Evolutionary conservation across 2,329 filamentous ascomycete genomes (phyloP), one percentile per base, ranked within the genome.

Genomic region (Colletotrichum lentis): DNA sequence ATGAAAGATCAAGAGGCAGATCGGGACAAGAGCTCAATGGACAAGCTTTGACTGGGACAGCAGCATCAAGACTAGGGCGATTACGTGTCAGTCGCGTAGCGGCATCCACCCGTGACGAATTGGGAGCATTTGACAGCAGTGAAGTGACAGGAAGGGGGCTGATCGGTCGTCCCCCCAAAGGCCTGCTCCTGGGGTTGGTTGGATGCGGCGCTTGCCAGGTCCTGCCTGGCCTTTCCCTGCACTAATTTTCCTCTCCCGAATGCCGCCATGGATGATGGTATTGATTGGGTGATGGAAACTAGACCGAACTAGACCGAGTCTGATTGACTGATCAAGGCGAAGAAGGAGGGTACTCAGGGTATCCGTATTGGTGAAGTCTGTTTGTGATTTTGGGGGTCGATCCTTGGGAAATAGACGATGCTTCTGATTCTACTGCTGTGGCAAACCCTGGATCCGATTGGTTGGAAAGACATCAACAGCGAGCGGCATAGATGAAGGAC

Each of bases 11-110:
- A 57, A 22, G 43, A 11, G 18, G 43, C 46, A 44, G n/a, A 44
- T 59, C 46, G 54, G 35, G 22, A 61, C 14, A 31, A 53, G 53
- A 54, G 27, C 14, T 16, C 24, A 20, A 54, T 16, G 46, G 20
- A 46, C 55, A 47, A 27, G n/a, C n/a, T 27, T 37, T 20, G 60
- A 57, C 47, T 57, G 57, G 39, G 27, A 57, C 53, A 47, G n/a
- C 53, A 53, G n/a, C 41, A 54, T 27, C 47, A 24, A 37, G 49
- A 53, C 55, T 65, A 53, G 53, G 27, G 35, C 16, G 62, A 60
- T 68, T 68, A 68, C 65, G 65, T 68, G 65, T 65, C 62, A 44
- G 37, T 61, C 54, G 65, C 55, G 65, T 68, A 68, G 65, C 47
- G 50, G 54, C 62, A 60, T 46, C 62, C 65, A 68, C 65, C 20